Percentiles rank a stretch among this genome's conserved stretches.
phyloP scores from a whole-genome alignment of 306 rosid species.

The Benincasa hispida region DNA sequence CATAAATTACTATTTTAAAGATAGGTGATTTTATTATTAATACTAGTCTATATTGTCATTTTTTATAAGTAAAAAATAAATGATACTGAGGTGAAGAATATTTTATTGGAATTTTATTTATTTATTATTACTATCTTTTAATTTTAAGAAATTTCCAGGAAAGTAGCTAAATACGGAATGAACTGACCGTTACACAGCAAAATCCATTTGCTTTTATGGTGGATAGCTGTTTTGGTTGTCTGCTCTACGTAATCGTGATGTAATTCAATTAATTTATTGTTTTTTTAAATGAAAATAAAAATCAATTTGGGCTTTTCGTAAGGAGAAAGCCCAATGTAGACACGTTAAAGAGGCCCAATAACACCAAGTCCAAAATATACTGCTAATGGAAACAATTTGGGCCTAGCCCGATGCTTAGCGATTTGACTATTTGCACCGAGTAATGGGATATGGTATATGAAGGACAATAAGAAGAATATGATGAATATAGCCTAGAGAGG shows the following conservation, averaged over 20 bases:
- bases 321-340: background rate
- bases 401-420: background rate
- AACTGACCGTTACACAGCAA: background rate
- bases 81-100: background rate
- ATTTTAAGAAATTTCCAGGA: background rate
- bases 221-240: background rate
- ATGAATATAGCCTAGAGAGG: too few relatives aligned
- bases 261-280: background rate
- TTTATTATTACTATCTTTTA: background rate
- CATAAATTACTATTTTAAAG: too few relatives aligned
- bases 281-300: background rate
- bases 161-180: background rate
- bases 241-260: background rate
- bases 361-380: background rate
- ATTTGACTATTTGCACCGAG: too few relatives aligned
- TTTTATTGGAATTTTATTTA: background rate
- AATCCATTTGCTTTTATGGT: background rate
- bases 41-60: too few relatives aligned
- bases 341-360: too few relatives aligned
- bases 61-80: too few relatives aligned
- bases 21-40: too few relatives aligned
- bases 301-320: background rate
- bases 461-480: too few relatives aligned
- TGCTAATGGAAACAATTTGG: background rate
- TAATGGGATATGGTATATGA: too few relatives aligned